These are phyloP conservation scores for Globisporangium uncinulatum DNA, from an alignment of 352 stramenopile genomes.

Conservation along the genomic window DNA sequence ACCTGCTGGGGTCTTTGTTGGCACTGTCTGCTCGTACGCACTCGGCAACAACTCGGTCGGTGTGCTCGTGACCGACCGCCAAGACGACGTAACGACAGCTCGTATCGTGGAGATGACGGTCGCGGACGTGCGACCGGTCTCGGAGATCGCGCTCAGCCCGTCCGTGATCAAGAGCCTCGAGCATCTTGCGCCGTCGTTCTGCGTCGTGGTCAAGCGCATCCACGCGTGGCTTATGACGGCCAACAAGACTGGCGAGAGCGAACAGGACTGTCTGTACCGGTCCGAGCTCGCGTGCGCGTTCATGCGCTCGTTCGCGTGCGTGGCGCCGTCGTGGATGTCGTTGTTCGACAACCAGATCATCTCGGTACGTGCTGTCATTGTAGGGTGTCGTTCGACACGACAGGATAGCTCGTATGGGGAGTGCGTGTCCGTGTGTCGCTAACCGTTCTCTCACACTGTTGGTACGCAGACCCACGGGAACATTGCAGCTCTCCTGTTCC, in stretches of 20 bases:
- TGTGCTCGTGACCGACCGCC: neutral
- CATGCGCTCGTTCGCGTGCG: conserved; percentile 45
- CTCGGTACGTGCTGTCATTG: conserved; percentile 24
- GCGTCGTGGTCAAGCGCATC: conserved; percentile 31
- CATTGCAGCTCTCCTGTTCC: conserved; percentile 47
- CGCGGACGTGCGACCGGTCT: conserved; percentile 21
- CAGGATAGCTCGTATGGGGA: too few relatives aligned
- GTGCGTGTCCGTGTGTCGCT: neutral
- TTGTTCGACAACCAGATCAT: conserved; percentile 64
- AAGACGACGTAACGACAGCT: neutral
- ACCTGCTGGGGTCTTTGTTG: conserved; percentile 6
- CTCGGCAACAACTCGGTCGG: conserved; percentile 30
- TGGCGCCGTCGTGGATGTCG: conserved; percentile 37
- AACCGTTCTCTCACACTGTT: conserved; percentile 4
- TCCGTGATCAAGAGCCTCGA: conserved; percentile 25
- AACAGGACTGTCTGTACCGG: conserved; percentile 18
- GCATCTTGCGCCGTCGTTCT: conserved; percentile 28
- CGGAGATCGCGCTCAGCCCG: conserved; percentile 22
- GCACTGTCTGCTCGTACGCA: conserved; percentile 27
- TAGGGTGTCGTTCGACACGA: too few relatives aligned
- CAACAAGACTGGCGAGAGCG: conserved; percentile 9
- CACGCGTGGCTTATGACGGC: conserved; percentile 25
- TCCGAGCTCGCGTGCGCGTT: conserved; percentile 50
- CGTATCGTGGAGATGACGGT: conserved; percentile 6
- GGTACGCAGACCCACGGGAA: conserved; percentile 44